Evolutionary conservation across 441 rosid genomes (phyloP), one percentile per base, ranked within the genome.

Genomic region (Populus hybrid): DNA sequence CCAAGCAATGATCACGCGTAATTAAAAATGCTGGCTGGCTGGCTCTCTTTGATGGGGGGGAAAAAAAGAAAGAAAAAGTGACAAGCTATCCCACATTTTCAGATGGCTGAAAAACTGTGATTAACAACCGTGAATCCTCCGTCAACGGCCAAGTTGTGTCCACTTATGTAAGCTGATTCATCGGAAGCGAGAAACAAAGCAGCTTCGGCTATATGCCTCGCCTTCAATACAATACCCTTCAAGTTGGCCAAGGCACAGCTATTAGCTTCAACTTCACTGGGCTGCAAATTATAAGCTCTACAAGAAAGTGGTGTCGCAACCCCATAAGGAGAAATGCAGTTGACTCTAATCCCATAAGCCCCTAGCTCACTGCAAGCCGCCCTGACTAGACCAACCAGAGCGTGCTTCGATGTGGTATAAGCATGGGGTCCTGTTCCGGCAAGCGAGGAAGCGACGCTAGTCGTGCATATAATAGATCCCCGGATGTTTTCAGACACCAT

Each of bases 121-220:
- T 79, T 86, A 72, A 90, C 95, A 73, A 88, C 95, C 57, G 94
- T 83, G 80, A 84, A 89, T 9, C 97, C 98, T 6, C 97, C 98
- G 75, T 92, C 98, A 82, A 92, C 88, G 1, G 84, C 92, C 83
- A 94, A 82, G 79, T 94, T 92, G 75, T 89, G 97, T 6, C 96
- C 95, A 46, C 94, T 94, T 50, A 92, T 79, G 72, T 92, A 92
- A 63, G 85, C 87, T 10, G 98, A 88, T 74, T 90, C 97, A 83
- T 94, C 95, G 0, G 97, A 91, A 34, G 97, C 97, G 46, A 94
- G 84, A 83, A 92, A 92, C 82, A 94, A 38, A 35, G 91, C 98
- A 10, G 94, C 86, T 77, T 94, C 97, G 16, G 97, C 98, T 40
- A 91, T 85, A 38, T 94, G 91, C 57, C 83, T 85, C 5, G 96